Percentiles rank a stretch among this genome's conserved stretches.
phyloP scores from a whole-genome alignment of 148 eudicot genomes.

The Euryodendron excelsum region DNA sequence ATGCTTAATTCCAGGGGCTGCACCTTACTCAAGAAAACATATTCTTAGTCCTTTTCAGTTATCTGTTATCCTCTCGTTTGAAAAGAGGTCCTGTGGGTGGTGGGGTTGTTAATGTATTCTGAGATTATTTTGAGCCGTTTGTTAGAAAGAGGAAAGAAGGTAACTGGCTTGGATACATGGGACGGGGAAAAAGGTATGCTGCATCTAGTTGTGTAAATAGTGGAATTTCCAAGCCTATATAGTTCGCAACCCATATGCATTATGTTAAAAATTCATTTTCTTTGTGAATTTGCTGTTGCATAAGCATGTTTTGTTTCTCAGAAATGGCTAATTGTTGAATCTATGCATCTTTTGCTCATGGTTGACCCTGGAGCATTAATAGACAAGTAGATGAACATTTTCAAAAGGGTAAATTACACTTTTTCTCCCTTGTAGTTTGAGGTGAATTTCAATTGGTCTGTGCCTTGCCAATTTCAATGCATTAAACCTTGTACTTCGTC shows the following conservation, averaged over 20 bases:
- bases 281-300: neutral
- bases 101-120: neutral
- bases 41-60: neutral
- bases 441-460: too few relatives aligned
- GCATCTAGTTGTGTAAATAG: neutral
- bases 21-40: neutral
- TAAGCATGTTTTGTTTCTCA: neutral
- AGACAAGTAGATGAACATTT: neutral
- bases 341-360: neutral
- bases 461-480: too few relatives aligned
- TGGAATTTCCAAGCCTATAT: neutral
- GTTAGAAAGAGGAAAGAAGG: neutral
- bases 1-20: neutral
- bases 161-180: neutral
- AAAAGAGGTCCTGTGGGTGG: neutral
- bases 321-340: conserved; percentile 13
- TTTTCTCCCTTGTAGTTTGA: too few relatives aligned
- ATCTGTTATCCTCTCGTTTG: neutral
- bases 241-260: neutral
- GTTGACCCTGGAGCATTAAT: neutral
- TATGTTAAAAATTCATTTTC: neutral
- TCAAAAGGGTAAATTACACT: too few relatives aligned
- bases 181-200: neutral
- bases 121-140: neutral
- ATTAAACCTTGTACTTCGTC: neutral